phyloP scores from a whole-genome alignment of 306 rosid genomes.

The Cucurbita moschata region DNA sequence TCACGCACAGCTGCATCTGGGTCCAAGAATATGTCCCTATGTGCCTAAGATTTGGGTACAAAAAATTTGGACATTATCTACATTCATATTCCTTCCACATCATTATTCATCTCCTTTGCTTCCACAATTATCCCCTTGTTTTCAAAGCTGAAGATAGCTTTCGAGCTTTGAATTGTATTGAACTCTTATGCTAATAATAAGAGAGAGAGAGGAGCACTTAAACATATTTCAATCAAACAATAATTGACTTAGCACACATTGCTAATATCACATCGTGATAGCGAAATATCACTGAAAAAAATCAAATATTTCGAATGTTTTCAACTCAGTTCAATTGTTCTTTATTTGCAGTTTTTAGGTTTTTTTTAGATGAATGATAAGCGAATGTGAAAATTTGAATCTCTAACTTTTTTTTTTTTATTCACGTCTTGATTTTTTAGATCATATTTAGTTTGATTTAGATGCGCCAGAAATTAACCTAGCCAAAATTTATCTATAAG shows the following conservation, averaged over 20 bases:
- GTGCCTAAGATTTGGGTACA: constrained; percentile 7
- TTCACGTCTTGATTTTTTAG: too few relatives aligned
- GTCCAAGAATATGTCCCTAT: constrained; percentile 6
- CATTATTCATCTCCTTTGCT: constrained; percentile 5
- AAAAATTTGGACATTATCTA: not conserved
- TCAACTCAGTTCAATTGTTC: not conserved
- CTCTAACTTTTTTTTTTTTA: too few relatives aligned
- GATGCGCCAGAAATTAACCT: too few relatives aligned
- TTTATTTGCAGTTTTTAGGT: not conserved
- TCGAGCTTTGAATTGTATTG: not conserved
- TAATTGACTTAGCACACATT: not conserved
- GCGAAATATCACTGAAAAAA: not conserved
- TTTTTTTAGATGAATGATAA: not conserved
- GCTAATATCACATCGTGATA: not conserved
- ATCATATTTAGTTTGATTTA: too few relatives aligned
- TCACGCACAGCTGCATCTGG: constrained; percentile 1
- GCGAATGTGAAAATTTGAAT: too few relatives aligned
- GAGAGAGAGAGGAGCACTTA: not conserved
- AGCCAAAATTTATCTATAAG: too few relatives aligned
- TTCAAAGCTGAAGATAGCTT: not conserved
- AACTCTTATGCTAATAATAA: not conserved
- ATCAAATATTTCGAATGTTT: not conserved
- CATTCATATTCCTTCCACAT: constrained; percentile 1
- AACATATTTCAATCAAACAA: not conserved
- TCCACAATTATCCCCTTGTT: not conserved